Percentiles rank a stretch among this genome's conserved stretches.
Conservation (phyloP, 176 grass and related monocot genomes). For the Lolium perenne region DNA sequence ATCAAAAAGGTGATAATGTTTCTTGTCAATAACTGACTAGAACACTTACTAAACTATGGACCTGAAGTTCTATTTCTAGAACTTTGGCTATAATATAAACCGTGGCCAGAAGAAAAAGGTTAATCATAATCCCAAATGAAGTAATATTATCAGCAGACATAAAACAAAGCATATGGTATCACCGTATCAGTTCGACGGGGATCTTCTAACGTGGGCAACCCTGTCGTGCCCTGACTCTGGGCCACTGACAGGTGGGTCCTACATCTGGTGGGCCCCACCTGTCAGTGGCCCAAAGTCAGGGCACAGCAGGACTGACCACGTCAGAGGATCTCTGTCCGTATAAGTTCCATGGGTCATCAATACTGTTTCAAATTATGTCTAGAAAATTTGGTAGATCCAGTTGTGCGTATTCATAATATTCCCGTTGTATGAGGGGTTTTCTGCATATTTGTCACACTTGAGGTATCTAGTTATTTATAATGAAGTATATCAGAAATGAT, state of each 20-base stretch:
- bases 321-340: too few relatives aligned
- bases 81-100: not conserved
- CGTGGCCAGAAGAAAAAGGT: not conserved
- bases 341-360: not conserved
- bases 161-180: not conserved
- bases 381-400: slow-evolving; percentile 20
- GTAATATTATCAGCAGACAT: slow-evolving; percentile 19
- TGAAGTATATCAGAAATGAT: too few relatives aligned
- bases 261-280: too few relatives aligned
- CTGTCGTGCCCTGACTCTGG: too few relatives aligned
- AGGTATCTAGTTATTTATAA: too few relatives aligned
- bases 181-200: too few relatives aligned
- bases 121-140: not conserved
- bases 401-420: slow-evolving; percentile 4
- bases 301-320: too few relatives aligned
- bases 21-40: slow-evolving; percentile 2
- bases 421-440: not conserved
- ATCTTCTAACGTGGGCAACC: too few relatives aligned
- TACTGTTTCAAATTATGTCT: slow-evolving; percentile 8
- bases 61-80: not conserved
- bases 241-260: too few relatives aligned
- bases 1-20: slow-evolving; percentile 42
- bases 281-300: too few relatives aligned
- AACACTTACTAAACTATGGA: slow-evolving; percentile 10
- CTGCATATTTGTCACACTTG: not conserved